phyloP scores from a whole-genome alignment of 2,329 filamentous ascomycete species.

The Fragosphaeria purpurea region DNA sequence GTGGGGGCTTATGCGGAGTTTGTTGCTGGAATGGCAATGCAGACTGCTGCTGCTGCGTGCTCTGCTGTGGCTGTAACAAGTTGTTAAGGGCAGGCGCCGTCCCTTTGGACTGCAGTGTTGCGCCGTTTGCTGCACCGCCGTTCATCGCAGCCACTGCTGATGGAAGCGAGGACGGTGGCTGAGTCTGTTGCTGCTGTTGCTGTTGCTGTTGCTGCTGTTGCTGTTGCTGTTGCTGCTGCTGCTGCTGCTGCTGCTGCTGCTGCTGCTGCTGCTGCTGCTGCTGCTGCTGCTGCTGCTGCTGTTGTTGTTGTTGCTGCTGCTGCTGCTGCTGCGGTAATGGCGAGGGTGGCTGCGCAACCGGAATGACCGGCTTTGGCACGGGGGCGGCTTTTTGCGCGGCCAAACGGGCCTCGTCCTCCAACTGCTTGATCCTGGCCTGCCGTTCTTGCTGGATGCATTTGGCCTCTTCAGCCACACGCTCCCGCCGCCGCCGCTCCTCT shows the following conservation, averaged over 20 bases:
- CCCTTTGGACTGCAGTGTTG: too few species aligned
- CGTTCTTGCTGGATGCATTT: constrained; percentile 15
- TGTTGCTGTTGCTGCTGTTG: background rate
- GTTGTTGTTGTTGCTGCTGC: background rate
- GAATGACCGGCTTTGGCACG: constrained; percentile 14
- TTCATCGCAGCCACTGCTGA: too few species aligned
- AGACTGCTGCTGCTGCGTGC: background rate
- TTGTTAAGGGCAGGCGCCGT: too few species aligned
- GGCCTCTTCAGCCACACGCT: constrained; percentile 17
- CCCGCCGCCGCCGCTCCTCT: constrained; percentile 15
- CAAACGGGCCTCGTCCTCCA: constrained; percentile 22
- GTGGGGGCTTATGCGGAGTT: constrained; percentile 2
- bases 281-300: background rate
- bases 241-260: constrained; percentile 4
- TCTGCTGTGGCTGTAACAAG: too few species aligned
- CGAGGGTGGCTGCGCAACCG: constrained; percentile 4
- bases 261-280: background rate
- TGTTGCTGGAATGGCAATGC: background rate
- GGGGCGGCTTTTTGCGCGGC: constrained; percentile 23
- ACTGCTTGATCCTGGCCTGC: constrained; percentile 14
- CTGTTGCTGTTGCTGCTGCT: constrained; percentile 3
- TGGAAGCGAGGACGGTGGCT: background rate
- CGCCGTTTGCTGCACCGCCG: too few species aligned
- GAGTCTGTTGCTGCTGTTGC: background rate
- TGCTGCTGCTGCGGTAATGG: constrained; percentile 13